Evolutionary conservation across 1,284 basidiomycete genomes (phyloP).

Genomic region (Leccinum pseudoinsigne): DNA sequence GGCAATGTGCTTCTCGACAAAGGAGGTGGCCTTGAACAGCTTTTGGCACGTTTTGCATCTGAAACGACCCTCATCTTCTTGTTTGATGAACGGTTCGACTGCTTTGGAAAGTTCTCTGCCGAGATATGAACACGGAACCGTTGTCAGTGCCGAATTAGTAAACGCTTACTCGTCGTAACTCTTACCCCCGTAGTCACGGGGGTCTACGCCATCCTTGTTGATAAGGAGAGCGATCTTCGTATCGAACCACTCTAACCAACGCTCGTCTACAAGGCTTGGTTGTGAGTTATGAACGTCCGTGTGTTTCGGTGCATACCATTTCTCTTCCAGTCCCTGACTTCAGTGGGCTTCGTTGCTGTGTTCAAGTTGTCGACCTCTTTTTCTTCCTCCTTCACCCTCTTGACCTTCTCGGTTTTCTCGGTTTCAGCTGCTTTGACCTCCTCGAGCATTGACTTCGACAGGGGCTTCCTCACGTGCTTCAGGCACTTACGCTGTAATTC

Average conservation of each 20-base stretch:
- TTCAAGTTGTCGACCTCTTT: constrained; percentile 27
- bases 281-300: constrained; percentile 19
- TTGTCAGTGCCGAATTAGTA: constrained; percentile 12
- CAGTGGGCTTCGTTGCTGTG: constrained; percentile 25
- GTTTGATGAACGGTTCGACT: constrained; percentile 80
- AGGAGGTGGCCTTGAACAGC: constrained; percentile 93
- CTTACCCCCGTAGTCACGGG: constrained; percentile 86
- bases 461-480: constrained; percentile 80
- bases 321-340: constrained; percentile 63
- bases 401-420: constrained; percentile 41
- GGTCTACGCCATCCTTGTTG: constrained; percentile 75
- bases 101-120: constrained; percentile 77
- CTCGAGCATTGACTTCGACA: constrained; percentile 56
- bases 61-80: constrained; percentile 95
- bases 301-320: constrained; percentile 50
- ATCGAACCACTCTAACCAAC: constrained; percentile 87
- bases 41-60: constrained; percentile 94
- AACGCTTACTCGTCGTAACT: constrained; percentile 80
- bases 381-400: constrained; percentile 38
- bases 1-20: constrained; percentile 92
- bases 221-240: constrained; percentile 79
- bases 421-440: constrained; percentile 52
- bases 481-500: constrained; percentile 93
- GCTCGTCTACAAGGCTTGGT: constrained; percentile 57
- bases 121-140: constrained; percentile 13